These are phyloP conservation scores for Aspergillus felis DNA, from an alignment of 2,329 filamentous ascomycete genomes.

Conservation along the genomic window DNA sequence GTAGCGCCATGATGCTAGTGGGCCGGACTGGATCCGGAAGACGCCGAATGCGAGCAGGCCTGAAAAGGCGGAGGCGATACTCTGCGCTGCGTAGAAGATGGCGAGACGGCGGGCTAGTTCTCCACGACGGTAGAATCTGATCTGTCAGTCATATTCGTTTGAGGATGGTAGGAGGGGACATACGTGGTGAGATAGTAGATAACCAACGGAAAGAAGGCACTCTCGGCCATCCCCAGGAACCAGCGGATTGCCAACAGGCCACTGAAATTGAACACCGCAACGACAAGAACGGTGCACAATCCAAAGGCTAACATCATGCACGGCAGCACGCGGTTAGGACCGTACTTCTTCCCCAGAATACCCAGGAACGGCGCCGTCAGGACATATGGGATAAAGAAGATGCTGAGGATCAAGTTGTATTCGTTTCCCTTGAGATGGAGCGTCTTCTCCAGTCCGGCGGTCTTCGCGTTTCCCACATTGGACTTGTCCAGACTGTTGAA, in stretches of 20 bases:
- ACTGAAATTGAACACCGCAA: conserved; percentile 56
- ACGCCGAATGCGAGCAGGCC: conserved; percentile 58
- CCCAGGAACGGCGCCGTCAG: conserved; percentile 62
- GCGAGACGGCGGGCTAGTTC: conserved; percentile 68
- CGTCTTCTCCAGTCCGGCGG: conserved; percentile 44
- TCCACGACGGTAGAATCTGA: conserved; percentile 62
- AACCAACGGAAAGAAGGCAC: conserved; percentile 68
- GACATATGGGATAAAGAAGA: conserved; percentile 75
- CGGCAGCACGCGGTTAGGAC: conserved; percentile 62
- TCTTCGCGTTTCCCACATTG: conserved; percentile 56
- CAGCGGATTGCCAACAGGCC: conserved; percentile 66
- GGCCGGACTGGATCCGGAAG: conserved; percentile 53
- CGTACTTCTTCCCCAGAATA: conserved; percentile 66
- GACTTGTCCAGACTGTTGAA: conserved; percentile 52
- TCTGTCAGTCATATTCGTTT: too few species aligned
- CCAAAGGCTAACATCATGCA: conserved; percentile 68
- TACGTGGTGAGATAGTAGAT: conserved; percentile 58
- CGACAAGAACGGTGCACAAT: conserved; percentile 57
- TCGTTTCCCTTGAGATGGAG: conserved; percentile 40
- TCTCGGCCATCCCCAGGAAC: conserved; percentile 66
- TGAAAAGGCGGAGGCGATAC: conserved; percentile 66
- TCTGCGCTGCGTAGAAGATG: conserved; percentile 71
- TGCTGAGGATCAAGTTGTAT: conserved; percentile 65
- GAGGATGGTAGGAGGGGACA: too few species aligned
- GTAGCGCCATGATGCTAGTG: conserved; percentile 50